A percentile compares a stretch with the other conserved stretches of the same genome.
Conservation (phyloP, 768 basidiomycete species). For the Tulasnella sp. region DNA sequence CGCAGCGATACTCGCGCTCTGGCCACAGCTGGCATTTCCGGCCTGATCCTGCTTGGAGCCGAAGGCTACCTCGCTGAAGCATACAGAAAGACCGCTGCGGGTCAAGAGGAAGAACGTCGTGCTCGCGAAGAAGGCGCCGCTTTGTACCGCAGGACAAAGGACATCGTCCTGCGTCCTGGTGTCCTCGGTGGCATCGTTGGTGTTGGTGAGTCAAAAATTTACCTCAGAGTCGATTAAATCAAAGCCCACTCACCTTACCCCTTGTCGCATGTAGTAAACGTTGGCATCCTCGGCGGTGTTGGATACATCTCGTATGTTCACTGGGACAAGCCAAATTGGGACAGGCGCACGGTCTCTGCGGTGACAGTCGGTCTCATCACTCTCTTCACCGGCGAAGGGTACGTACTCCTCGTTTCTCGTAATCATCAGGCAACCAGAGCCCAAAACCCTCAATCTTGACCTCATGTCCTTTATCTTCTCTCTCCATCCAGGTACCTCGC, state of each 20-base stretch:
- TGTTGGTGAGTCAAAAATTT: constrained; percentile 39
- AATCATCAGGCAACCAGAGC: not conserved
- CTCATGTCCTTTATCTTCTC: not conserved
- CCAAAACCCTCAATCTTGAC: too few relatives aligned
- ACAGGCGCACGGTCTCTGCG: constrained; percentile 55
- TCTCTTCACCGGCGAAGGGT: constrained; percentile 68
- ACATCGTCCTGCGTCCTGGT: constrained; percentile 58
- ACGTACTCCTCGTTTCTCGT: constrained; percentile 32
- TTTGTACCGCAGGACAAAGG: constrained; percentile 52
- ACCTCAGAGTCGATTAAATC: too few relatives aligned
- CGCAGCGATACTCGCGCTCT: constrained; percentile 55
- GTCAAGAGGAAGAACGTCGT: constrained; percentile 53
- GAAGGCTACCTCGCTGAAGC: constrained; percentile 63
- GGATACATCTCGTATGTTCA: constrained; percentile 62
- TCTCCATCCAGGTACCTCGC: constrained; percentile 39
- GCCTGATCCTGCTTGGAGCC: constrained; percentile 53
- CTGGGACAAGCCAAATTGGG: constrained; percentile 64
- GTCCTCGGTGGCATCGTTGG: constrained; percentile 64
- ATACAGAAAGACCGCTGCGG: constrained; percentile 55
- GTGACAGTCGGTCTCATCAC: constrained; percentile 56
- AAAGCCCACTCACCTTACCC: too few relatives aligned
- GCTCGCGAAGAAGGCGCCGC: constrained; percentile 55
- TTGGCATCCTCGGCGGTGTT: constrained; percentile 56
- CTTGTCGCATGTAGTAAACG: constrained; percentile 48
- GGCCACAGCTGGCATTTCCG: constrained; percentile 50